Evolutionary conservation across 169 alveolate species (phyloP), one percentile per base, ranked within the genome.

Genomic region (Eimeria sp.): DNA sequence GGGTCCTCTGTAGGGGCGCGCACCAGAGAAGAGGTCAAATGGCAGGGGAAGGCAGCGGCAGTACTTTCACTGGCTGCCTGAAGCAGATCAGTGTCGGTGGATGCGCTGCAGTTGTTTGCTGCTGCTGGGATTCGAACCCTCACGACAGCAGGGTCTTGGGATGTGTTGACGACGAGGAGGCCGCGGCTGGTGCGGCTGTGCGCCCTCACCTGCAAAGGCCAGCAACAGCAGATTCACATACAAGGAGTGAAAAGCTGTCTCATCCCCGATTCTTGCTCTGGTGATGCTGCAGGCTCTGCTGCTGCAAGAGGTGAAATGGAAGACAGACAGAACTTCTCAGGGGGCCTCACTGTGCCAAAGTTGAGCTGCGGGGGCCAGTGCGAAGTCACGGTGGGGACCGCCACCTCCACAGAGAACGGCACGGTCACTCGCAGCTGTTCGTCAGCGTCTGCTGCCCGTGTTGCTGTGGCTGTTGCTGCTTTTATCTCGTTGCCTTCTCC

Each of bases 171-270:
- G 78, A 84, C 80, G 45, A 84, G 78, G 22, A 84, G 92, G 92
- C 80, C 92, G 34, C 92, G 92, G 22, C 73, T 84, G 25, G 45
- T 84, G 80, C 92, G 75, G 22, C 57, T 84, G 43, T 84, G 92
- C 16, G 92, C 92, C 49, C 92, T 73, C 45, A 84, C 92, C 92
- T 84, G 49, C 51, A 45, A 22, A 3, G 34, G 3, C 40, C 49
- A 83, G 54, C 34, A 83, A 58, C 73, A 51, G 30, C 76, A 30
- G 51, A 51, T 72, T 0, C 61, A 5, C 76, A 58, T 11, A 45
- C 25, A 4, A 80, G n/a, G 27, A 51, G 72, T 14, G 1, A 30
- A 10, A n/a, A 16, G 78, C 78, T 13, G 1, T n/a, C 13, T n/a
- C 34, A 67, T 16, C 45, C 78, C 4, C 78, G 22, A 67, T 16